Evolutionary conservation across 2,329 filamentous ascomycete genomes (phyloP), one percentile per base, ranked within the genome.

Genomic region (Sarocladium strictum): DNA sequence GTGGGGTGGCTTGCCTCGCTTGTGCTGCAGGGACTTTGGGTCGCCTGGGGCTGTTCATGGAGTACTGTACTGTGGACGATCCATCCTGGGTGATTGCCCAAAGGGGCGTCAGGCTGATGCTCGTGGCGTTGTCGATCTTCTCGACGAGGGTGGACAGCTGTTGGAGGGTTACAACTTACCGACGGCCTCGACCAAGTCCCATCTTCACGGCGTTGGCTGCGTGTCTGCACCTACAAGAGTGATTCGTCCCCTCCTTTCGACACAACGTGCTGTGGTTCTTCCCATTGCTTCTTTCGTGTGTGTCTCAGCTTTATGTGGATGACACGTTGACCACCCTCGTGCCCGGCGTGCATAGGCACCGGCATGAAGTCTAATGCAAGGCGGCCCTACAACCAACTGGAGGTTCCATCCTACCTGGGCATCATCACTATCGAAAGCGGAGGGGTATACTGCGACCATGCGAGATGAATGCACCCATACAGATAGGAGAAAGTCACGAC

Each of bases 331-430:
- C 17, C 47, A 4, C 17, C 12, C 6, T 24, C 11, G 17, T 15
- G 23, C 27, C 17, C 14, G 11, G 26, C 17, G n/a, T 35, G 47
- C 47, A 21, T 51, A 33, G 33, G 43, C 26, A 35, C 15, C n/a
- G 27, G 47, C 29, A 51, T 19, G 17, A 35, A 51, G 47, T 51
- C 27, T 51, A 51, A 51, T 51, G 47, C 47, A 51, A 35, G n/a
- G 17, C 27, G 47, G 17, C 47, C 17, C 17, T 32, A 29, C 47
- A 35, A 10, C 17, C 21, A 6, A 23, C 47, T 9, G 10, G 14
- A 23, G 24, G 40, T 47, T 11, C 27, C 43, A 47, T 47, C 43
- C 10, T 4, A 27, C 6, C n/a, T n/a, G n/a, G n/a, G 29, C 43
- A 47, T 29, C 43, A 47, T 47, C 23, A 47, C 43, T 29, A 33